Conservation (phyloP, 2,329 filamentous ascomycete species). For the Chrysosporium queenslandicum region DNA sequence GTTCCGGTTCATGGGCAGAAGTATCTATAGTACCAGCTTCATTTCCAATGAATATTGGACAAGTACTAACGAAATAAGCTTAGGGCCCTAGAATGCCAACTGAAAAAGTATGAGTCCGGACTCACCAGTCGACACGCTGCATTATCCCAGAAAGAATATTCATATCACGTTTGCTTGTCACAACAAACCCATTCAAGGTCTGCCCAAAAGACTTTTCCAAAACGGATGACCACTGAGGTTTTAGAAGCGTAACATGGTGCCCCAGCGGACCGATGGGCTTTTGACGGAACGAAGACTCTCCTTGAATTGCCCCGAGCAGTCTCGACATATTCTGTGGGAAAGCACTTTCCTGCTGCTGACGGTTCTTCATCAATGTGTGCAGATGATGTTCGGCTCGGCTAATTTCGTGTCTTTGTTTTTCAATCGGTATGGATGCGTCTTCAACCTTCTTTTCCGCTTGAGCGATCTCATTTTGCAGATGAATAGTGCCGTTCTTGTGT, state of each 20-base stretch:
- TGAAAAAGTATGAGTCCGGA: slow-evolving; percentile 6
- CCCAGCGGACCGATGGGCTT: slow-evolving; percentile 80
- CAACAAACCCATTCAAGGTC: slow-evolving; percentile 66
- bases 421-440: slow-evolving; percentile 20
- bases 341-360: slow-evolving; percentile 51
- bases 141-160: slow-evolving; percentile 58
- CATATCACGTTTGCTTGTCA: slow-evolving; percentile 66
- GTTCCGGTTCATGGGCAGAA: slow-evolving; percentile 61
- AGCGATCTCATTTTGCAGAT: slow-evolving; percentile 30
- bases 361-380: slow-evolving; percentile 45
- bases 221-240: slow-evolving; percentile 73
- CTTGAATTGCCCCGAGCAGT: slow-evolving; percentile 58
- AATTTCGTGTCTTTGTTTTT: slow-evolving; percentile 47
- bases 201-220: slow-evolving; percentile 68
- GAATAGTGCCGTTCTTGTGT: slow-evolving; percentile 30
- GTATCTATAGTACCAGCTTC: slow-evolving; percentile 46
- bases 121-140: slow-evolving; percentile 46
- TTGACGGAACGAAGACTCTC: slow-evolving; percentile 57
- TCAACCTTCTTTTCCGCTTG: slow-evolving; percentile 28
- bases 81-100: slow-evolving; percentile 8
- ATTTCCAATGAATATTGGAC: slow-evolving; percentile 56
- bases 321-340: slow-evolving; percentile 55
- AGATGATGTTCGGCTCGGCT: slow-evolving; percentile 44
- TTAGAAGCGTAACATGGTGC: slow-evolving; percentile 60
- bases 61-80: slow-evolving; percentile 31